Conservation (phyloP, 106 monocot species). For the Dendrobium huoshanense region DNA sequence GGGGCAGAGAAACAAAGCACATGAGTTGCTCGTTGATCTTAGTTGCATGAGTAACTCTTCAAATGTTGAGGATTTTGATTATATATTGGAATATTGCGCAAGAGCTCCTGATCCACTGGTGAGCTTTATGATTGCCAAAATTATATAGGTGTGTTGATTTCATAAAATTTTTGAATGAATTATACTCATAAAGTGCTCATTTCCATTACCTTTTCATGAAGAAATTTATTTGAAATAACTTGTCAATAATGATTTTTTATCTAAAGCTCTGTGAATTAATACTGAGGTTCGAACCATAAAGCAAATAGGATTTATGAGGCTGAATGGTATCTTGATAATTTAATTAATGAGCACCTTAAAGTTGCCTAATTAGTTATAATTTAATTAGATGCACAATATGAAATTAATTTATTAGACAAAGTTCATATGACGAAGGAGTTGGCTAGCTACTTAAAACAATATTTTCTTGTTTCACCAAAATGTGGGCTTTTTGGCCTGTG, state of each 20-base stretch:
- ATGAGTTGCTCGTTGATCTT: conserved; percentile 31
- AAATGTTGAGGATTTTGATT: conserved; percentile 35
- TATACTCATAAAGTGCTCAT: neutral
- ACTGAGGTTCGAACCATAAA: too few relatives aligned
- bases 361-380: too few relatives aligned
- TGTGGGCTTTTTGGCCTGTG: too few relatives aligned
- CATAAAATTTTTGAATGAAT: neutral
- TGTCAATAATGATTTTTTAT: neutral
- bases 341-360: too few relatives aligned
- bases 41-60: conserved; percentile 14
- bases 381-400: too few relatives aligned
- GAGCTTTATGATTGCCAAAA: neutral
- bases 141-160: neutral
- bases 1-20: conserved; percentile 48
- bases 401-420: too few relatives aligned
- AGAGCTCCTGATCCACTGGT: conserved; percentile 53
- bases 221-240: neutral
- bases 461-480: too few relatives aligned
- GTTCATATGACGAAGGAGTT: too few relatives aligned
- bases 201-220: neutral
- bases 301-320: too few relatives aligned
- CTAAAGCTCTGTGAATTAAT: too few relatives aligned
- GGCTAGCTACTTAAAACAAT: too few relatives aligned
- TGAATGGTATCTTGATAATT: too few relatives aligned
- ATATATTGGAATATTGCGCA: conserved; percentile 57